A percentile compares a stretch with the other conserved stretches of the same genome.
These are phyloP conservation scores for Toxicodendron radicans DNA, from an alignment of 345 rosid species.

Conservation along the genomic window DNA sequence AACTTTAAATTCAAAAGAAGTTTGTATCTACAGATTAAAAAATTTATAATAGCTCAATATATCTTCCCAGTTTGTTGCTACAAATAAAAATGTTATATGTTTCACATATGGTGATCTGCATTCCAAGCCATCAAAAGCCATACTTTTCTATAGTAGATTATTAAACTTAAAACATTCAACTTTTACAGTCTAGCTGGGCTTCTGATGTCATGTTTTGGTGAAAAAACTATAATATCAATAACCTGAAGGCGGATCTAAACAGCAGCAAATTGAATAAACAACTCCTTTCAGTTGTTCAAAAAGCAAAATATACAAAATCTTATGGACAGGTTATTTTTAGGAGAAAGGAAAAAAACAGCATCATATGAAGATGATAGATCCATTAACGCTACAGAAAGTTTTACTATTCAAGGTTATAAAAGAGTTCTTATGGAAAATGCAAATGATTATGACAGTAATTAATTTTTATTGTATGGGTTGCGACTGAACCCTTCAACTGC, in stretches of 20 bases:
- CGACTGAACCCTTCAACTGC: too few species aligned
- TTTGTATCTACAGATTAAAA: not conserved
- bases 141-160: not conserved
- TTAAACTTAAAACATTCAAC: not conserved
- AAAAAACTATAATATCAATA: too few species aligned
- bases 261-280: too few species aligned
- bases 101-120: not conserved
- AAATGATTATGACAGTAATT: not conserved
- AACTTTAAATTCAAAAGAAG: not conserved
- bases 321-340: too few species aligned
- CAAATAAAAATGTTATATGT: not conserved
- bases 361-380: not conserved
- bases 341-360: too few species aligned
- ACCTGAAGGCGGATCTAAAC: too few species aligned
- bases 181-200: not conserved
- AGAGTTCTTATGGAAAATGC: not conserved
- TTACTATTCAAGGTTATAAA: not conserved
- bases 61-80: not conserved
- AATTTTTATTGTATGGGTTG: not conserved
- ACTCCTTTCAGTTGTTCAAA: too few species aligned
- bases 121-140: not conserved
- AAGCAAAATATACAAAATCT: too few species aligned
- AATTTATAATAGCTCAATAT: not conserved
- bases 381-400: not conserved
- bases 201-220: too few species aligned